A percentile compares a stretch with the other conserved stretches of the same genome.
These are phyloP conservation scores for Aspergillus ibericus DNA, from an alignment of 2,329 filamentous ascomycete species.

Conservation along the genomic window DNA sequence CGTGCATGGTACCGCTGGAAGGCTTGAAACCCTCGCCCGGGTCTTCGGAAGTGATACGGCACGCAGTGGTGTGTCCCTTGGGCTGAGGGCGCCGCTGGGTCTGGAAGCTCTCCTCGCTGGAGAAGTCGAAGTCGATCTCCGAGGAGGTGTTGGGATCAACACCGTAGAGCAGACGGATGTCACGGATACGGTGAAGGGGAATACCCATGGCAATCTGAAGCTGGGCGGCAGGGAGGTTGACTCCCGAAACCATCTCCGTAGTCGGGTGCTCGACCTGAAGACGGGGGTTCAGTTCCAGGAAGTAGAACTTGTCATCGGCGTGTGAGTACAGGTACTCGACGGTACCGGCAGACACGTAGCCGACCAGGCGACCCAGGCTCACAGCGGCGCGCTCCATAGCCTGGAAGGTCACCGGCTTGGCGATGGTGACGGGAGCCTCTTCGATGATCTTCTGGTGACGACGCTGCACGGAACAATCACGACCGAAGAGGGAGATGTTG, in stretches of 20 bases:
- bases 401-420: conserved; percentile 83
- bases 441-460: conserved; percentile 99
- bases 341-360: conserved; percentile 97
- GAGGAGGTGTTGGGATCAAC: conserved; percentile 84
- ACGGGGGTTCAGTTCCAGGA: conserved; percentile 97
- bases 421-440: conserved; percentile 96
- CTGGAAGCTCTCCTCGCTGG: conserved; percentile 76
- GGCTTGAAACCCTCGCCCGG: conserved; percentile 99
- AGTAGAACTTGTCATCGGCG: conserved; percentile 98
- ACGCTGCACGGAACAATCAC: conserved; percentile 98
- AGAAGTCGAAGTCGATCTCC: conserved; percentile 96
- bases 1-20: conserved; percentile 97
- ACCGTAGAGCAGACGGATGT: conserved; percentile 94
- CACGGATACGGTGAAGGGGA: conserved; percentile 88
- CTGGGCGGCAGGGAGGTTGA: conserved; percentile 94
- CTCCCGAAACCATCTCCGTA: conserved; percentile 98
- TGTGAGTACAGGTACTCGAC: conserved; percentile 99
- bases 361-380: conserved; percentile 87
- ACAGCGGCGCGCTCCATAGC: conserved; percentile 97
- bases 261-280: conserved; percentile 99
- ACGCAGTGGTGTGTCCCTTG: conserved; percentile 96
- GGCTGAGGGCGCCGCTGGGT: conserved; percentile 86
- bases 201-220: conserved; percentile 99
- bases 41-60: conserved; percentile 98
- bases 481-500: conserved; percentile 97